Evolutionary conservation across 2,329 filamentous ascomycete species (phyloP), one percentile per base, ranked within the genome.

Genomic region (Cladophialophora bantiana): DNA sequence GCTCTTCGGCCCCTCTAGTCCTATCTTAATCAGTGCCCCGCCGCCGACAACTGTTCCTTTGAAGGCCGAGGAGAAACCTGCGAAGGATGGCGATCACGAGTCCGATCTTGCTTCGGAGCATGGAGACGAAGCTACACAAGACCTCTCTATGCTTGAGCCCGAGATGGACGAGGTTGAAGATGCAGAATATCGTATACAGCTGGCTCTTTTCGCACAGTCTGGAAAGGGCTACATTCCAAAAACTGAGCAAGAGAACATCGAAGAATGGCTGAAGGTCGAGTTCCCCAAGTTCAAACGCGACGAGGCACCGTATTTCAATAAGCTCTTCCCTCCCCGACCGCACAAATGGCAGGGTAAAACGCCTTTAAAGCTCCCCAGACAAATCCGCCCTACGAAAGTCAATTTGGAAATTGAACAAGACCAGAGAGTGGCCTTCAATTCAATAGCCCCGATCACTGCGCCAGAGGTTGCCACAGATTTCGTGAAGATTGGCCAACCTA

Each of bases 391-490:
- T 0, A 94, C 90, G 20, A 99, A 99, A 78, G 85, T 97, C 64
- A 93, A 88, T 68, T 84, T 99, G 13, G 95, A 99, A 68, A 82
- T 98, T 38, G 90, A 92, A 2, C 85, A 87, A 55, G 95, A 98
- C 73, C 91, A 96, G 71, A 92, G 96, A 77, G 93, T 93, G 73
- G 84, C 86, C 32, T 99, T 98, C 77, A 88, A 89, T 64, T 87
- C 94, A n/a, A 84, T 88, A 13, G 62, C 62, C 2, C 60, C 66
- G 20, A 53, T 64, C 15, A 36, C 62, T 32, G 34, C 56, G 10
- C 60, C 64, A 10, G 71, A 69, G 34, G 15, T 42, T 6, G 61
- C 42, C 10, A 18, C 61, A 3, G 70, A 71, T 50, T 42, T 72
- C 18, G 71, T 84, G 62, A 76, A 84, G 68, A 78, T 78, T 13